A percentile compares a stretch with the other conserved stretches of the same genome.
Conservation (phyloP, 2,329 filamentous ascomycete genomes). For the Fusarium bactridioides region DNA sequence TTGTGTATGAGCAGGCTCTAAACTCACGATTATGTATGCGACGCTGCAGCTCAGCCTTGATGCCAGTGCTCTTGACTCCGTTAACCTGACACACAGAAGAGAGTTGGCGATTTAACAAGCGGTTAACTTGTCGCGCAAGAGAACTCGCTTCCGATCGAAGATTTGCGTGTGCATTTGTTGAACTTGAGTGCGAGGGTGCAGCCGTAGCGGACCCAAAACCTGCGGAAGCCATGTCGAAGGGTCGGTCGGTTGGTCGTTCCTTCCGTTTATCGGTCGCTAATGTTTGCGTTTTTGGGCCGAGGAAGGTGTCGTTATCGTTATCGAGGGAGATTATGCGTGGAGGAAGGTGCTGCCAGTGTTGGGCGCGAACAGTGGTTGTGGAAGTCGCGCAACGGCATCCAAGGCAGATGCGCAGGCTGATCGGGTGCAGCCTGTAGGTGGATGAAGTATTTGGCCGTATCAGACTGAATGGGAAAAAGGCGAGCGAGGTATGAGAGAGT, state of each 20-base stretch:
- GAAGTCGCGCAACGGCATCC: conserved; percentile 40
- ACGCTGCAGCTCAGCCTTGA: conserved; percentile 82
- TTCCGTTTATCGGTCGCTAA: conserved; percentile 9
- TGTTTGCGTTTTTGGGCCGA: not conserved
- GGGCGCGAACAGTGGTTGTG: conserved; percentile 18
- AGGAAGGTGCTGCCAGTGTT: conserved; percentile 23
- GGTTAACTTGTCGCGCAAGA: conserved; percentile 56
- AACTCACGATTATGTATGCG: conserved; percentile 81
- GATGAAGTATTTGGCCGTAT: not conserved
- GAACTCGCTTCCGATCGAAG: conserved; percentile 53
- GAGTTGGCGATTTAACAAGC: conserved; percentile 69
- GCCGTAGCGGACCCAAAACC: conserved; percentile 34
- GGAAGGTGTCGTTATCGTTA: not conserved
- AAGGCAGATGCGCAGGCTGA: conserved; percentile 38
- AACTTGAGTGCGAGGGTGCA: conserved; percentile 14
- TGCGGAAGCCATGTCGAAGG: conserved; percentile 37
- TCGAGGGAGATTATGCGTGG: not conserved
- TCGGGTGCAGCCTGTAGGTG: conserved; percentile 18
- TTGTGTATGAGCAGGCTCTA: not conserved
- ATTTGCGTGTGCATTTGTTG: conserved; percentile 33
- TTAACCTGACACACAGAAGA: conserved; percentile 80
- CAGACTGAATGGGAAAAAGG: conserved; percentile 4
- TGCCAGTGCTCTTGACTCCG: conserved; percentile 78
- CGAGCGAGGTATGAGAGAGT: not conserved
- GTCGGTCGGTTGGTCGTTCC: not conserved